Percentiles rank a stretch among this genome's conserved stretches.
Evolutionary conservation across 2,329 filamentous ascomycete species (phyloP).

Genomic region (Cercospora nicotianae): DNA sequence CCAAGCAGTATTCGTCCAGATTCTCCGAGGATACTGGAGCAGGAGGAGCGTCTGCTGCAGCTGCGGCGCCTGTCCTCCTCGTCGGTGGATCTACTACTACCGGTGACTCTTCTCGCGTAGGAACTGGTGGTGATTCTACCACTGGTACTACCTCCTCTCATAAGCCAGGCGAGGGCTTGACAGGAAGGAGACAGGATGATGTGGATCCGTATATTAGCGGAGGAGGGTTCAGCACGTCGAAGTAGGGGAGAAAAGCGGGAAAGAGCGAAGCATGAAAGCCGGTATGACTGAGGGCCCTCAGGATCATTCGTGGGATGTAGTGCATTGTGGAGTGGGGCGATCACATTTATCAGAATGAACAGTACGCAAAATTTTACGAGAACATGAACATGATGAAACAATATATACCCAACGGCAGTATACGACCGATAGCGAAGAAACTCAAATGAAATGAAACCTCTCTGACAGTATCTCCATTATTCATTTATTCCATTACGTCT

Average conservation of each 20-base stretch:
- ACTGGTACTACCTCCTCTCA: background rate
- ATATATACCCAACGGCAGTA: too few relatives aligned
- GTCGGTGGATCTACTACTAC: background rate
- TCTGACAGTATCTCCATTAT: too few relatives aligned
- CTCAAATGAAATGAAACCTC: too few relatives aligned
- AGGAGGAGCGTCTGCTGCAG: constrained; percentile 40
- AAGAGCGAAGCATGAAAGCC: too few relatives aligned
- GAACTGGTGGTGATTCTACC: background rate
- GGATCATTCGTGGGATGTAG: too few relatives aligned
- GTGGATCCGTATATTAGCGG: constrained; percentile 4
- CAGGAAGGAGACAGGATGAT: constrained; percentile 9
- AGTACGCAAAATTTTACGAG: background rate
- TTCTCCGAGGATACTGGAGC: constrained; percentile 10
- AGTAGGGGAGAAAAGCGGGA: background rate
- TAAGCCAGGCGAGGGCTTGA: background rate
- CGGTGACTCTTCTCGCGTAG: background rate
- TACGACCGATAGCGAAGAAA: too few relatives aligned
- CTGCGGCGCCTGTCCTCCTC: constrained; percentile 21
- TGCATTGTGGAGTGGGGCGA: too few relatives aligned
- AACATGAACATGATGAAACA: too few relatives aligned
- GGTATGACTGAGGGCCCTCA: too few relatives aligned
- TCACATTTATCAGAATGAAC: background rate
- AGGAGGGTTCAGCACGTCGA: background rate
- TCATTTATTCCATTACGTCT: too few relatives aligned
- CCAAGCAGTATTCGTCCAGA: background rate